phyloP scores from a whole-genome alignment of 2,329 filamentous ascomycete species.

The Diaporthe citrichinensis region DNA sequence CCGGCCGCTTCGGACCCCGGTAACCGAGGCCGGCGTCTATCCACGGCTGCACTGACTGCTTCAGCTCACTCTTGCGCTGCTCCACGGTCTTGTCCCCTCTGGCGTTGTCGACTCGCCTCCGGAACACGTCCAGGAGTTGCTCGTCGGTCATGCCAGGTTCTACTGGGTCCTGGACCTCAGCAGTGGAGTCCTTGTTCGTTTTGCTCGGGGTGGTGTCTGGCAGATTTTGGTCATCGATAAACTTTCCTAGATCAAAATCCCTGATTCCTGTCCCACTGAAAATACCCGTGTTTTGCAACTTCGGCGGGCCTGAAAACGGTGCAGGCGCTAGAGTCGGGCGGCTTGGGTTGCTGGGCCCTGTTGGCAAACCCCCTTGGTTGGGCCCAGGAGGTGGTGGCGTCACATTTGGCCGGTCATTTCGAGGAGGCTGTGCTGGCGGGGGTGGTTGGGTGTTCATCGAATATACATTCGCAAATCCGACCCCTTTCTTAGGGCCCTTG shows the following conservation, averaged over 20 bases:
- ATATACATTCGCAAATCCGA: neutral
- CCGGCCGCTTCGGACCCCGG: neutral
- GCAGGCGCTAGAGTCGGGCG: neutral
- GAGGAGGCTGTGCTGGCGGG: neutral
- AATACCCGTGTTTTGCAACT: neutral
- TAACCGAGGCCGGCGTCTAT: neutral
- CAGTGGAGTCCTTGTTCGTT: neutral
- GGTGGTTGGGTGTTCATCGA: neutral
- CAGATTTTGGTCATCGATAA: no score
- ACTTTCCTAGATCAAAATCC: no score
- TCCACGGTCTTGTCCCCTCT: neutral
- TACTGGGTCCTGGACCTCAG: neutral
- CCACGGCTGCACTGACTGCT: neutral
- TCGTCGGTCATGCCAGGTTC: neutral
- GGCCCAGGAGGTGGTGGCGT: neutral
- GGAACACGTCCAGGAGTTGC: neutral
- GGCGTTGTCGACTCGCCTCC: accelerated
- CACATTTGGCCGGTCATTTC: neutral
- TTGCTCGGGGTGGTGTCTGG: neutral
- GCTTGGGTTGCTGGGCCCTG: neutral
- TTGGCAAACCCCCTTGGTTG: neutral
- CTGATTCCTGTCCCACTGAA: neutral
- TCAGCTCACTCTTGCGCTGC: neutral
- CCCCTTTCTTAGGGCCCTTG: no score
- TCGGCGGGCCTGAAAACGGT: neutral